Percentiles rank a stretch among this genome's conserved stretches.
Evolutionary conservation across 495 filamentous ascomycete species (phyloP).

Genomic region (Daldinia caldariorum): DNA sequence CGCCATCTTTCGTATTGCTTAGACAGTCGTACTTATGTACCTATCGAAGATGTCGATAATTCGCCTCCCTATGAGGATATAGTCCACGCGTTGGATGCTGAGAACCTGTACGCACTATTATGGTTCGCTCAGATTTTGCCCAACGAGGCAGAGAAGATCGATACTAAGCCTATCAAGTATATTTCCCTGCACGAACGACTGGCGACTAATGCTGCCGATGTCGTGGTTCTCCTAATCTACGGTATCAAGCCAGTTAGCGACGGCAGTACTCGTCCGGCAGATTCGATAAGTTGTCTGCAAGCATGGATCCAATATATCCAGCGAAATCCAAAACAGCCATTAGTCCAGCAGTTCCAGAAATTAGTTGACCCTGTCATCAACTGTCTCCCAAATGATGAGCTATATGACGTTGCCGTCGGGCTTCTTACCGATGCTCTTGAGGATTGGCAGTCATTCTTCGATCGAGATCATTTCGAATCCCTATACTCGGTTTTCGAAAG

Average conservation of each 20-base stretch:
- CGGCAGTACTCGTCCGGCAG: slow-evolving; percentile 48
- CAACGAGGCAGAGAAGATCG: slow-evolving; percentile 77
- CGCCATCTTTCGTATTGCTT: slow-evolving; percentile 74
- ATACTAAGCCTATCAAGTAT: slow-evolving; percentile 66
- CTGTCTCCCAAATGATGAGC: slow-evolving; percentile 62
- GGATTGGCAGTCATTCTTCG: slow-evolving; percentile 72
- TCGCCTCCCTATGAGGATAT: slow-evolving; percentile 62
- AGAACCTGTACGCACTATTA: slow-evolving; percentile 67
- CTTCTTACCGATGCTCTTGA: slow-evolving; percentile 70
- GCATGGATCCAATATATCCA: slow-evolving; percentile 77
- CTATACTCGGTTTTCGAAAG: slow-evolving; percentile 67
- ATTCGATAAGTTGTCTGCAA: slow-evolving; percentile 70
- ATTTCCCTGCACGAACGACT: slow-evolving; percentile 60
- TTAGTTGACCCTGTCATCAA: slow-evolving; percentile 65
- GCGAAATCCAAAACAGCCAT: slow-evolving; percentile 61
- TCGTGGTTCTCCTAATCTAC: slow-evolving; percentile 57
- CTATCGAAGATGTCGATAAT: slow-evolving; percentile 60
- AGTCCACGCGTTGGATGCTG: slow-evolving; percentile 62
- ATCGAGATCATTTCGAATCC: slow-evolving; percentile 60
- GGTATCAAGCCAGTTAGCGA: slow-evolving; percentile 51
- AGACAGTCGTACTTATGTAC: slow-evolving; percentile 59
- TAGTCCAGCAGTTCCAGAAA: slow-evolving; percentile 64
- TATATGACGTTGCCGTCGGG: slow-evolving; percentile 69
- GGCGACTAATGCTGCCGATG: slow-evolving; percentile 61
- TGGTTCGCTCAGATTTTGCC: slow-evolving; percentile 79